These are phyloP conservation scores for Corchorus olitorius DNA, from an alignment of 345 rosid species.

Conservation along the genomic window DNA sequence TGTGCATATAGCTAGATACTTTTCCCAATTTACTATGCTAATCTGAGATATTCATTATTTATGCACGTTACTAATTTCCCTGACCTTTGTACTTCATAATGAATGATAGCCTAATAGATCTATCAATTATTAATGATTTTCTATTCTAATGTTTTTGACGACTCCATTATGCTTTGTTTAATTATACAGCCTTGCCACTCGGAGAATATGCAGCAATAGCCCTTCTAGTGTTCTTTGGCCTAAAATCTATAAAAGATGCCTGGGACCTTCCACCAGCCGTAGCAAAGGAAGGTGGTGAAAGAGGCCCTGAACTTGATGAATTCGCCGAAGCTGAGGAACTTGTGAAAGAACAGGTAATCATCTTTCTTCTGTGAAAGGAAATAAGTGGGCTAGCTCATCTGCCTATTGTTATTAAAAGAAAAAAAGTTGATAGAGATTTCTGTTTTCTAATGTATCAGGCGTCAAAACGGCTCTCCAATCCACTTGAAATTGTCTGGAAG, in stretches of 20 bases:
- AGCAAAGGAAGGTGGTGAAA: conserved; percentile 53
- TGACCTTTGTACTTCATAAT: not conserved
- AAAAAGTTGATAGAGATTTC: not conserved
- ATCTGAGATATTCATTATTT: not conserved
- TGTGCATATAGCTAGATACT: not conserved
- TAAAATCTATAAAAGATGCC: conserved; percentile 95
- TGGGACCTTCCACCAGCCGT: conserved; percentile 79
- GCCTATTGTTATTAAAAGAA: not conserved
- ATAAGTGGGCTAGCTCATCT: not conserved
- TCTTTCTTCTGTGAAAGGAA: not conserved
- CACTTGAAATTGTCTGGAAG: conserved; percentile 87
- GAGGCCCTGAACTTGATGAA: conserved; percentile 73
- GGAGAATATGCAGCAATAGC: conserved; percentile 98
- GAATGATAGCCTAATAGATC: not conserved
- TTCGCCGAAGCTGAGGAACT: conserved; percentile 92
- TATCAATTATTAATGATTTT: not conserved
- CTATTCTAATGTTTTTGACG: conserved; percentile 17
- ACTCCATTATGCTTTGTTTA: conserved; percentile 23
- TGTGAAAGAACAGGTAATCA: conserved; percentile 74
- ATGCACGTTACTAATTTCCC: not conserved
- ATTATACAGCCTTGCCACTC: conserved; percentile 76
- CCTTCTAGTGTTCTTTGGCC: conserved; percentile 88
- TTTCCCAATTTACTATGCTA: not conserved
- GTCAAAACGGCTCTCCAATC: conserved; percentile 77
- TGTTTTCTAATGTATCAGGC: conserved; percentile 42